Evolutionary conservation across 2,329 filamentous ascomycete species (phyloP).

Genomic region (Penicillium sp.): DNA sequence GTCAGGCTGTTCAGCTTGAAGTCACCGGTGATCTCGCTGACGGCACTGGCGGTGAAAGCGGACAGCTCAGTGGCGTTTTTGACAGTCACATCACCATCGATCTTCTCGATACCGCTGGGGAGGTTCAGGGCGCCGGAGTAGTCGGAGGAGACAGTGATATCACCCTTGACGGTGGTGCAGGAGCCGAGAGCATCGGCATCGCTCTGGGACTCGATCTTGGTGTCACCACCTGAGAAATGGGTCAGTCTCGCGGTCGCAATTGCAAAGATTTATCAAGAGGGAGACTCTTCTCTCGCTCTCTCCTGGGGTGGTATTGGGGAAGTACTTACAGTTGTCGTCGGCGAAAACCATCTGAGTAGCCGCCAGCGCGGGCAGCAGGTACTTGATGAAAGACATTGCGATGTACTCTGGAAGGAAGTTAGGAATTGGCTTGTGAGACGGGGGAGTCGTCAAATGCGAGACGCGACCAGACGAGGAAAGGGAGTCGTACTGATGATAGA

Average conservation of each 20-base stretch:
- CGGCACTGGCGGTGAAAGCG: conserved; percentile 63
- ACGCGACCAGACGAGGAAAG: too few species aligned
- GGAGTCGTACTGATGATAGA: conserved; percentile 29
- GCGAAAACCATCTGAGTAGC: conserved; percentile 57
- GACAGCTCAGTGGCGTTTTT: conserved; percentile 65
- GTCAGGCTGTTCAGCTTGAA: conserved; percentile 73
- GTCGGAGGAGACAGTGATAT: conserved; percentile 63
- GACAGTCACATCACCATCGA: conserved; percentile 60
- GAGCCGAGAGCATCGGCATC: conserved; percentile 64
- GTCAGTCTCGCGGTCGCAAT: neutral
- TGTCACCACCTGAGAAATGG: conserved; percentile 21
- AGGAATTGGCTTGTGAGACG: too few species aligned
- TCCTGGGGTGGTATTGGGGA: too few species aligned
- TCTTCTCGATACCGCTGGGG: conserved; percentile 62
- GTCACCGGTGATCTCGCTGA: conserved; percentile 69
- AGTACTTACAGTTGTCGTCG: conserved; percentile 35
- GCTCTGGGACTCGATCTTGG: conserved; percentile 61
- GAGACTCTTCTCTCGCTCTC: too few species aligned
- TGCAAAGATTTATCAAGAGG: too few species aligned
- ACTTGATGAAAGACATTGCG: conserved; percentile 59
- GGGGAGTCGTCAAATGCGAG: too few species aligned
- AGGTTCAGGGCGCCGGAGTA: conserved; percentile 65
- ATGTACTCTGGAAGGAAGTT: conserved; percentile 7
- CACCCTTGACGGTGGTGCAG: conserved; percentile 72
- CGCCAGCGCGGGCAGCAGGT: conserved; percentile 61